Conservation (phyloP, 352 stramenopile species). For the Pythium monospermum region DNA sequence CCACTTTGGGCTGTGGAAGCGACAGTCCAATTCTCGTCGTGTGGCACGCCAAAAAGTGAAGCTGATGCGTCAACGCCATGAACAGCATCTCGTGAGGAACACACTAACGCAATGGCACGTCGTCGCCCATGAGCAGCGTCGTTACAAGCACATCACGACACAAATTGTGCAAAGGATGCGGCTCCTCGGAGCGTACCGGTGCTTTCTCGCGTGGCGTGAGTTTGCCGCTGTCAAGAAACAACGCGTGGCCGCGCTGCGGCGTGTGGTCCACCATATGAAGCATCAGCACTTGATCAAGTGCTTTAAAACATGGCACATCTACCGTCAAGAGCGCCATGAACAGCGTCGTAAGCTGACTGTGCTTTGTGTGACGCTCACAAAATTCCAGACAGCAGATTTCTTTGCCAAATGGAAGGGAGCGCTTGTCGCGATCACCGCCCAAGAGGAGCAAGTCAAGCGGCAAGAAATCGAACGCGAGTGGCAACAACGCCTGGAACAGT, state of each 20-base stretch:
- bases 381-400: neutral
- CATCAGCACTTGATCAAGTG: constrained; percentile 21
- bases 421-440: neutral
- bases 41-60: too few species aligned
- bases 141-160: constrained; percentile 1
- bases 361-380: neutral
- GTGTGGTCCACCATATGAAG: constrained; percentile 30
- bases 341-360: neutral
- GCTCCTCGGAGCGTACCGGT: constrained; percentile 30
- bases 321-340: neutral
- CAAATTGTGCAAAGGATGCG: constrained; percentile 23
- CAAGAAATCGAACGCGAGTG: constrained; percentile 17
- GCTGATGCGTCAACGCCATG: too few species aligned
- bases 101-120: too few species aligned
- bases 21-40: too few species aligned
- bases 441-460: constrained; percentile 4
- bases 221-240: constrained; percentile 5
- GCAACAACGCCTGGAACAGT: constrained; percentile 18
- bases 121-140: neutral
- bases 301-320: constrained; percentile 18
- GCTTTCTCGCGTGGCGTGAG: constrained; percentile 53
- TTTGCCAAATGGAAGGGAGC: constrained; percentile 8
- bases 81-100: too few species aligned
- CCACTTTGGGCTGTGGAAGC: too few species aligned
- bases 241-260: constrained; percentile 20